A percentile compares a stretch with the other conserved stretches of the same genome.
These are phyloP conservation scores for Aspergillus nomiae DNA, from an alignment of 2,329 filamentous ascomycete species.

Conservation along the genomic window DNA sequence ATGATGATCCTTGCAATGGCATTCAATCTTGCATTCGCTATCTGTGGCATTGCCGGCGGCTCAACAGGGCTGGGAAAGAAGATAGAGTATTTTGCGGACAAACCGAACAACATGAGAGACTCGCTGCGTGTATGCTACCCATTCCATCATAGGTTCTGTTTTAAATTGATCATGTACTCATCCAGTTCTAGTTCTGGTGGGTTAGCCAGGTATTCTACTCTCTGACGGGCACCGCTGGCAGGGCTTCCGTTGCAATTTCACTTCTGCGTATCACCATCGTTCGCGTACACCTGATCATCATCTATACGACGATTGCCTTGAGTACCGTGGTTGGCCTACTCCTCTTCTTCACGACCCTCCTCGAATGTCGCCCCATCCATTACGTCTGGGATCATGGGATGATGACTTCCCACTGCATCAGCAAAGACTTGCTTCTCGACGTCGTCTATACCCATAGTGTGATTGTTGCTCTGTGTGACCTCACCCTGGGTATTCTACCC, in stretches of 20 bases:
- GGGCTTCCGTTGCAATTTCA: slow-evolving; percentile 52
- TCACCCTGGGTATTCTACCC: slow-evolving; percentile 51
- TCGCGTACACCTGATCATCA: slow-evolving; percentile 45
- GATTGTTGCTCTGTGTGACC: slow-evolving; percentile 46
- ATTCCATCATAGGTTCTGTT: neutral
- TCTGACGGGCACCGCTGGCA: slow-evolving; percentile 44
- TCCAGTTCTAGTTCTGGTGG: slow-evolving; percentile 41
- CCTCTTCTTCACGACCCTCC: slow-evolving; percentile 49
- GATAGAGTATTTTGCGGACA: neutral
- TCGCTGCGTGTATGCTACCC: neutral
- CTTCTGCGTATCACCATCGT: slow-evolving; percentile 50
- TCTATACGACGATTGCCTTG: slow-evolving; percentile 44
- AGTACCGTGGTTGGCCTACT: slow-evolving; percentile 44
- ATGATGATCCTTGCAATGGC: slow-evolving; percentile 24
- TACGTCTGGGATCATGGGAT: slow-evolving; percentile 46
- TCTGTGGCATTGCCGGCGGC: slow-evolving; percentile 8
- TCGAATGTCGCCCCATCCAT: slow-evolving; percentile 50
- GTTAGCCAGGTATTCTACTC: slow-evolving; percentile 53
- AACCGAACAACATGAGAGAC: neutral
- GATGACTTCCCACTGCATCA: slow-evolving; percentile 32
- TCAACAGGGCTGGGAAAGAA: neutral
- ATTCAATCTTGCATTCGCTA: slow-evolving; percentile 17
- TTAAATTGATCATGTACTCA: neutral
- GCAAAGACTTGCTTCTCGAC: slow-evolving; percentile 49
- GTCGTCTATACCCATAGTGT: slow-evolving; percentile 53